Base-by-base conservation (phyloP, 2,329 filamentous ascomycete genomes). In the Trichoderma hamatum region DNA sequence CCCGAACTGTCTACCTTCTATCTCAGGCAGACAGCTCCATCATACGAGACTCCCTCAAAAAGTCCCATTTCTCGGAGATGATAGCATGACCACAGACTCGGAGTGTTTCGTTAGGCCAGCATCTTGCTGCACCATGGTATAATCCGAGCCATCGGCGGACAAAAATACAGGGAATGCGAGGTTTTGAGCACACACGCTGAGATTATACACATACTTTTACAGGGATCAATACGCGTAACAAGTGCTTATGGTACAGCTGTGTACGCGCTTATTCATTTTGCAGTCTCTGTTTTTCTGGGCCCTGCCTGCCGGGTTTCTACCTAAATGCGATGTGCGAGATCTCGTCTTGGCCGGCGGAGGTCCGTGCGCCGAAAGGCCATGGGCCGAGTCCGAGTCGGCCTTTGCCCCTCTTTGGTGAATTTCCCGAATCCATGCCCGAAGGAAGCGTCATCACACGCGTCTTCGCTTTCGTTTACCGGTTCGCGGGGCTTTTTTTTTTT, bases 341-440 rank as follows among this genome's bases (percentile, higher is more conserved):
- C 36, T 19, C 16, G 16, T 7, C 4, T 43, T n/a, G 39, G 39
- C 39, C 39, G 16, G 39, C 39, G 5, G 10, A 9, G 16, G 39
- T 43, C 39, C 39, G 39, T 5, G 6, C 9, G 5, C 39, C 39
- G 39, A 36, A 30, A n/a, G 52, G 21, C 39, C 52, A 66, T 36
- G 58, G 32, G 6, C 55, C 64, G 55, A 32, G n/a, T 34, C 64
- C 54, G 64, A 60, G 13, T 36, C 64, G 64, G 64, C 9, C 10
- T 21, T 43, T 6, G 32, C 55, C 68, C 19, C 55, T 5, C 46
- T 58, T 55, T 26, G 19, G n/a, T 36, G 13, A 60, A 64, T 59
- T 63, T 36, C 39, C 56, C 67, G 65, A 62, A n/a, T 26, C 19
- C 9, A 30, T 49, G 39, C n/a, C 39, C 39, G 39, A 43, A 43